Conservation (phyloP, 129 eudicot genomes). For the Chrysanthemum seticuspe region DNA sequence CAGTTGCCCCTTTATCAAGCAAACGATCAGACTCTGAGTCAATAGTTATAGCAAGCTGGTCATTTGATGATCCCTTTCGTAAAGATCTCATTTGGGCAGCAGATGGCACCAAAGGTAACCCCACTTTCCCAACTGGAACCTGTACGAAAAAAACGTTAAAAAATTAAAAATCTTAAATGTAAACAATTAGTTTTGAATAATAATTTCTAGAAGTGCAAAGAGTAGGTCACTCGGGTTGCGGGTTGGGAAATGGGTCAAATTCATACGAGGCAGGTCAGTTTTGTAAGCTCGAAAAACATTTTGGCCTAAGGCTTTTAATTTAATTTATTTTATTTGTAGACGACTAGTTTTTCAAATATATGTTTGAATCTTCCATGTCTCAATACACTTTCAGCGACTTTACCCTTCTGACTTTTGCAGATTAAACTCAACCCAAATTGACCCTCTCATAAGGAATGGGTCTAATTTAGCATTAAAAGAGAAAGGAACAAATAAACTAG, state of each 20-base stretch:
- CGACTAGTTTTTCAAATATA: neutral
- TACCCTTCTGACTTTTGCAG: neutral
- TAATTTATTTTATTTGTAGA: neutral
- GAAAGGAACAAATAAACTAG: neutral
- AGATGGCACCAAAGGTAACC: conserved; percentile 62
- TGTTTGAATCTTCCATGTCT: neutral
- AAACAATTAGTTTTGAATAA: neutral
- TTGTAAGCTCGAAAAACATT: neutral
- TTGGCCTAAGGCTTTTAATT: neutral
- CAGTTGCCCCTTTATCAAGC: conserved; percentile 53
- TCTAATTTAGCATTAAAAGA: conserved; percentile 6
- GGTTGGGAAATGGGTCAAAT: conserved; percentile 1
- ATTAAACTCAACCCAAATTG: neutral
- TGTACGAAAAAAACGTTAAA: conserved; percentile 24
- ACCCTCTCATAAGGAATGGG: neutral
- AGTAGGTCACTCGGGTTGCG: neutral
- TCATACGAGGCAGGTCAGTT: neutral
- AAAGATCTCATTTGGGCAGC: conserved; percentile 83
- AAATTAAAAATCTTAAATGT: neutral
- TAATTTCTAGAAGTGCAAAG: neutral
- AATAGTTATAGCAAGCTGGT: conserved; percentile 76
- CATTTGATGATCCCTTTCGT: conserved; percentile 84
- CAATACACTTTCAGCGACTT: conserved; percentile 8
- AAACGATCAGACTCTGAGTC: conserved; percentile 81
- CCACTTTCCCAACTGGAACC: conserved; percentile 60